These are phyloP conservation scores for Eimeria praecox DNA, from an alignment of 169 alveolate species.

Conservation along the genomic window DNA sequence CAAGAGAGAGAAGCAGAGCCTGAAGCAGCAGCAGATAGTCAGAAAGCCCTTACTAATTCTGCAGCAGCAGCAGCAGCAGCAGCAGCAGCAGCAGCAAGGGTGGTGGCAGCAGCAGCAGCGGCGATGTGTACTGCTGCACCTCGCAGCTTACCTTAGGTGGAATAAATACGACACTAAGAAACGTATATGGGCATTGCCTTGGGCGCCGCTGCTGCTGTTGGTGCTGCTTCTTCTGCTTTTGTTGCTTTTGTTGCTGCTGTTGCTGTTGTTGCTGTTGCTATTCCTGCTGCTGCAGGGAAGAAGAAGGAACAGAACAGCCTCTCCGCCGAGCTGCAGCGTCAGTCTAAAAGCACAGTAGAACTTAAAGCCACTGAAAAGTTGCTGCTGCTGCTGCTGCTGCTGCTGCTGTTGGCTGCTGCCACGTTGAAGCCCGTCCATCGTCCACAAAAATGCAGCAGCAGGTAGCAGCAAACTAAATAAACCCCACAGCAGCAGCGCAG, in stretches of 20 bases:
- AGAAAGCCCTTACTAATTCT: neutral
- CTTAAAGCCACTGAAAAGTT: neutral
- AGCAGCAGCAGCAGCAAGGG: conserved; percentile 14
- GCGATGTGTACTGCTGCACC: neutral
- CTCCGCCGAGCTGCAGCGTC: conserved; percentile 35
- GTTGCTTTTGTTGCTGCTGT: neutral
- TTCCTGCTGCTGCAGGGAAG: conserved; percentile 5
- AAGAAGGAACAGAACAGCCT: conserved; percentile 23
- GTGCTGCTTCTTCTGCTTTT: neutral
- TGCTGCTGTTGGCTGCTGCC: conserved; percentile 35
- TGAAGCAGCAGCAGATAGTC: neutral
- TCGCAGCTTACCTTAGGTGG: conserved; percentile 30
- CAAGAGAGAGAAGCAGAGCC: conserved; percentile 53
- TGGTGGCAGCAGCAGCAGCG: conserved; percentile 42
- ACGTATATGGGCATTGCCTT: neutral
- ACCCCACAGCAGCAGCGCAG: conserved; percentile 61
- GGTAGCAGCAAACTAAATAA: conserved; percentile 55
- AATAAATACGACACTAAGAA: conserved; percentile 1
- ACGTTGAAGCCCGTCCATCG: neutral
- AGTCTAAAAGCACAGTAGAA: conserved; percentile 8
- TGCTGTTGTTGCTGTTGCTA: neutral
- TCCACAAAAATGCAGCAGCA: conserved; percentile 64
- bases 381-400: conserved; percentile 48
- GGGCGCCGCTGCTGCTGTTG: conserved; percentile 12
- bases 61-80: neutral